Percentiles rank a stretch among this genome's conserved stretches.
phyloP scores from a whole-genome alignment of 2,329 filamentous ascomycete genomes.

The Cytospora piceicola region DNA sequence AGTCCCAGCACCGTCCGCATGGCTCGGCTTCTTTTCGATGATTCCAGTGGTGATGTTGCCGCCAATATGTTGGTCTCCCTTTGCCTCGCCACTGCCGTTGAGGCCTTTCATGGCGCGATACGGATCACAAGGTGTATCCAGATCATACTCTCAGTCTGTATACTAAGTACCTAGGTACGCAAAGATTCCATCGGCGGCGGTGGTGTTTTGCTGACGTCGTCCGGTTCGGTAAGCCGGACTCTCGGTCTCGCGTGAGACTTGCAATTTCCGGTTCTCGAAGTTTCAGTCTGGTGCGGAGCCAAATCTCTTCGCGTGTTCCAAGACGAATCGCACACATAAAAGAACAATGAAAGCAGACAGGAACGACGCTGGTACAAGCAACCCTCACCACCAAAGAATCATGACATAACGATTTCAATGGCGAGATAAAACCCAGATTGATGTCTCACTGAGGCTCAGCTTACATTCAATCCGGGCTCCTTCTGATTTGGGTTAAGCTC shows the following conservation, averaged over 20 bases:
- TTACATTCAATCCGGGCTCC: not conserved
- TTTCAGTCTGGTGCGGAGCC: not conserved
- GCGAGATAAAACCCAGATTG: not conserved
- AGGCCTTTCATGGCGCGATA: slow-evolving; percentile 27
- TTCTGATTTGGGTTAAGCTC: not conserved
- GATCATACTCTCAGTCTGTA: slow-evolving; percentile 20
- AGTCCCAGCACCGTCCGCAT: not conserved
- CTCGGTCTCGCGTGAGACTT: not conserved
- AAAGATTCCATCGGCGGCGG: not conserved
- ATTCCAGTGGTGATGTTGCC: slow-evolving; percentile 12
- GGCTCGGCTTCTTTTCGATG: slow-evolving; percentile 21
- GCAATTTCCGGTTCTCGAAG: not conserved
- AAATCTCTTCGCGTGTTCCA: not conserved
- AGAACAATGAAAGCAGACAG: not conserved
- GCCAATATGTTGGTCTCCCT: slow-evolving; percentile 7
- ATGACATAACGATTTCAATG: not conserved
- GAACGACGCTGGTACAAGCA: not conserved
- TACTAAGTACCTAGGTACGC: too few species aligned
- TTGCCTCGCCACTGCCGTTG: slow-evolving; percentile 8
- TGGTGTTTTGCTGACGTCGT: slow-evolving; percentile 2
- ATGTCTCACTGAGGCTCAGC: not conserved
- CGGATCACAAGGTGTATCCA: not conserved
- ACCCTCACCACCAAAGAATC: not conserved
- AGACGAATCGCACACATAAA: not conserved
- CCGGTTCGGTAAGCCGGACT: not conserved